These are phyloP conservation scores for Biscogniauxia sp. DNA, from an alignment of 2,329 filamentous ascomycete genomes.

Conservation along the genomic window DNA sequence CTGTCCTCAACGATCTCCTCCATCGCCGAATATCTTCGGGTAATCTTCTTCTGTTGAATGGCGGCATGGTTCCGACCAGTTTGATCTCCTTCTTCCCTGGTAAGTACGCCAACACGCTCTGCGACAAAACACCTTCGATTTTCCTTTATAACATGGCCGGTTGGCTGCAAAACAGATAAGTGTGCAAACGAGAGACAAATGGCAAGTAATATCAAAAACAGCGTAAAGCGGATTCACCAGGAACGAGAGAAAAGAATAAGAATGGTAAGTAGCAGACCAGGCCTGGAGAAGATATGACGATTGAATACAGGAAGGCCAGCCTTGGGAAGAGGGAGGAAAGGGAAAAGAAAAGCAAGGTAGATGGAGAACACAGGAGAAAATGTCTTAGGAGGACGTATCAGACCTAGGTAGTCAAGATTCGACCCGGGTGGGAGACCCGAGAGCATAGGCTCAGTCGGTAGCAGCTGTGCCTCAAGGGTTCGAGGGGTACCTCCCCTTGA, in stretches of 20 bases:
- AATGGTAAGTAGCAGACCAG: slow-evolving; percentile 13
- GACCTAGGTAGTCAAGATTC: slow-evolving; percentile 18
- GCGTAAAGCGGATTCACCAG: slow-evolving; percentile 11
- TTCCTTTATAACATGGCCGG: slow-evolving; percentile 25
- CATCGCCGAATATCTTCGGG: slow-evolving; percentile 15
- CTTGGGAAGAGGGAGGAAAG: slow-evolving; percentile 18
- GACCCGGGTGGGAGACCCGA: slow-evolving; percentile 11
- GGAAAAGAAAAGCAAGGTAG: slow-evolving; percentile 15
- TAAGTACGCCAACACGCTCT: slow-evolving; percentile 20
- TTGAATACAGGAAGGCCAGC: slow-evolving; percentile 29
- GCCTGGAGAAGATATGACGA: slow-evolving; percentile 19
- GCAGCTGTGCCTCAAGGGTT: slow-evolving; percentile 23
- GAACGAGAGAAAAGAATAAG: slow-evolving; percentile 17
- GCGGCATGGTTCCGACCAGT: slow-evolving; percentile 24
- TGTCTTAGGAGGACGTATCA: slow-evolving; percentile 19
- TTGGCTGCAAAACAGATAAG: slow-evolving; percentile 5
- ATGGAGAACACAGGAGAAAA: slow-evolving; percentile 18
- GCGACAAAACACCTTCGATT: slow-evolving; percentile 24
- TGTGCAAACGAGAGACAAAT: slow-evolving; percentile 12
- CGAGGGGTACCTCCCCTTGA: slow-evolving; percentile 10
- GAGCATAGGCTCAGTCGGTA: slow-evolving; percentile 17
- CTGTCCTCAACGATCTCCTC: slow-evolving; percentile 12
- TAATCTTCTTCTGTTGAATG: slow-evolving; percentile 18
- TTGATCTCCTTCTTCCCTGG: slow-evolving; percentile 3
- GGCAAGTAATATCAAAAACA: slow-evolving; percentile 5